Evolutionary conservation across 192 early-diverging fungal genomes (phyloP).

Genomic region (Rhizoclosmatium sp.): DNA sequence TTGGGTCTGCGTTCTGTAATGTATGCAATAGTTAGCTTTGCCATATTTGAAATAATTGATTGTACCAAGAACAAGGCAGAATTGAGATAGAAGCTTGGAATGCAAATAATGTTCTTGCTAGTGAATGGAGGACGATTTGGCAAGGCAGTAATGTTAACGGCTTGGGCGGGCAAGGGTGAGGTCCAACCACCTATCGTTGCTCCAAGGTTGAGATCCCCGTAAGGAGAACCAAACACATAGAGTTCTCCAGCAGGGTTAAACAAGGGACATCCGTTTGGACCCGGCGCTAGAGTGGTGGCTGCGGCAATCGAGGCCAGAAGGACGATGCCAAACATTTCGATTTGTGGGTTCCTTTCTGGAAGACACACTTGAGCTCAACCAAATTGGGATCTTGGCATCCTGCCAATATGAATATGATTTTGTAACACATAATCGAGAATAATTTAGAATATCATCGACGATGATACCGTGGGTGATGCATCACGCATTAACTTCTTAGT

Average conservation of each 20-base stretch:
- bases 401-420: too few species aligned
- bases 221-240: slow-evolving; percentile 6
- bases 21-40: too few species aligned
- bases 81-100: slow-evolving; percentile 27
- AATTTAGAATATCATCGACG: too few species aligned
- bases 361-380: too few species aligned
- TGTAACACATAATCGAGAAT: too few species aligned
- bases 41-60: too few species aligned
- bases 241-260: slow-evolving; percentile 2
- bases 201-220: slow-evolving; percentile 21
- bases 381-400: too few species aligned
- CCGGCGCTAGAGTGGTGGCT: background rate
- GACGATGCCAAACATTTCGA: too few species aligned
- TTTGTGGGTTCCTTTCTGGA: too few species aligned
- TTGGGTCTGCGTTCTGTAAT: slow-evolving; percentile 21
- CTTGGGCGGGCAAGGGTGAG: background rate
- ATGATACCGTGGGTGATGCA: too few species aligned
- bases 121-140: slow-evolving; percentile 29
- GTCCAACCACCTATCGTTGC: background rate
- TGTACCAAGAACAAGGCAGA: slow-evolving; percentile 16
- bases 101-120: slow-evolving; percentile 25
- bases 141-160: slow-evolving; percentile 13
- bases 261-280: slow-evolving; percentile 9
- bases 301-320: background rate
- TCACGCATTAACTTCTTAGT: too few species aligned